Percentiles rank a stretch among this genome's conserved stretches.
Evolutionary conservation across 345 rosid species (phyloP).

Genomic region (Hevea brasiliensis): DNA sequence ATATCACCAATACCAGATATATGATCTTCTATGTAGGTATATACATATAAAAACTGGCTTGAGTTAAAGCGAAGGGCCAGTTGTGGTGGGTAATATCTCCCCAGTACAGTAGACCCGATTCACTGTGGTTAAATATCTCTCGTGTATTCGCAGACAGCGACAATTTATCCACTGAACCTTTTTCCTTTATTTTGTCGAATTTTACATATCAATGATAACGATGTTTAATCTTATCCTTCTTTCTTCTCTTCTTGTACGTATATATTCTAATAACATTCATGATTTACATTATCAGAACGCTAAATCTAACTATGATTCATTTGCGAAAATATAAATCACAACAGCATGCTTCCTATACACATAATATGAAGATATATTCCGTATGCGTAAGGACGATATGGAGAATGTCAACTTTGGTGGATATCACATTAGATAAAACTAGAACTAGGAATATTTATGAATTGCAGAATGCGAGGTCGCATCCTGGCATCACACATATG

Average conservation of each 20-base stretch:
- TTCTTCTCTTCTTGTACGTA: background rate
- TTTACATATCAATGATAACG: background rate
- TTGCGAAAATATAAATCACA: too few relatives aligned
- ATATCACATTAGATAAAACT: background rate
- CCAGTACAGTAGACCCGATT: too few relatives aligned
- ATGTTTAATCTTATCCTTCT: background rate
- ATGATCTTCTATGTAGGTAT: too few relatives aligned
- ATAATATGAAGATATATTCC: too few relatives aligned
- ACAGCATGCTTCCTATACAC: too few relatives aligned
- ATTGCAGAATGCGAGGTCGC: background rate
- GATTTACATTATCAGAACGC: too few relatives aligned
- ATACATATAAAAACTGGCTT: too few relatives aligned
- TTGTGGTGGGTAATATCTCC: background rate
- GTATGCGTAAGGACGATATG: too few relatives aligned
- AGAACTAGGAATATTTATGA: background rate
- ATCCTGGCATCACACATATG: background rate
- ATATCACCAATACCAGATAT: too few relatives aligned
- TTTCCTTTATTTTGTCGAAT: background rate
- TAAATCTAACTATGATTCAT: too few relatives aligned
- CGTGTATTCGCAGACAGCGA: too few relatives aligned
- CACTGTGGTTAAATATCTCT: background rate
- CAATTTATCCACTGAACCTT: background rate
- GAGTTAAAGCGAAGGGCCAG: constrained; percentile 25
- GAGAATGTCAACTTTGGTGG: background rate
- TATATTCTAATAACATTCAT: background rate